These are phyloP conservation scores for Mrakia gelida DNA, from an alignment of 768 basidiomycete species.

Conservation along the genomic window DNA sequence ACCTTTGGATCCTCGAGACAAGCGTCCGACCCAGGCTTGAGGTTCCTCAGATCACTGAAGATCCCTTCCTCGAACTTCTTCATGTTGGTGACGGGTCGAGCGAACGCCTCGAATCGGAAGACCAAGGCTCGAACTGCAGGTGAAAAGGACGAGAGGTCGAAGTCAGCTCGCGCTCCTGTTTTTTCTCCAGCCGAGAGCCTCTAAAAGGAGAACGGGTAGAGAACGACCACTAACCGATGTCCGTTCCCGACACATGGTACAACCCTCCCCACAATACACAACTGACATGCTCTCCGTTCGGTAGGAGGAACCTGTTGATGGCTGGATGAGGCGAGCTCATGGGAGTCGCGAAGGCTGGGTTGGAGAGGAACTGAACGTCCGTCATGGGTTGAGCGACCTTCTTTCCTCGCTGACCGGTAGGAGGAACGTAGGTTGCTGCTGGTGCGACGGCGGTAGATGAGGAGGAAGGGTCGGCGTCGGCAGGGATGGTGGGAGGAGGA, in stretches of 20 bases:
- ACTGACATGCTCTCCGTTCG: constrained; percentile 75
- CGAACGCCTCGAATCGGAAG: constrained; percentile 90
- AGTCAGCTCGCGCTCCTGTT: not conserved
- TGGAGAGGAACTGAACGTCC: constrained; percentile 22
- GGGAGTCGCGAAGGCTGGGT: constrained; percentile 42
- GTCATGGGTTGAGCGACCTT: not conserved
- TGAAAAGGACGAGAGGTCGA: not conserved
- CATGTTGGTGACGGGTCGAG: constrained; percentile 81
- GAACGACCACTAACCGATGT: constrained; percentile 55
- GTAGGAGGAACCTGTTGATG: constrained; percentile 80
- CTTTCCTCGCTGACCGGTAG: not conserved
- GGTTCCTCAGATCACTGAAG: constrained; percentile 84
- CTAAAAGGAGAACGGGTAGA: not conserved
- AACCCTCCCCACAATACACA: constrained; percentile 89
- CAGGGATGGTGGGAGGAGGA: constrained; percentile 20
- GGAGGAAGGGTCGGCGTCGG: constrained; percentile 1
- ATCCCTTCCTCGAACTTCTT: constrained; percentile 98
- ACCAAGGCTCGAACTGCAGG: constrained; percentile 71
- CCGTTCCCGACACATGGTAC: constrained; percentile 93
- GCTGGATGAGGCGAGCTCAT: constrained; percentile 56
- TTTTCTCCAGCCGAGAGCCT: not conserved
- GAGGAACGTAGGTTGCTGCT: not conserved
- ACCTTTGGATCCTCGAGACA: constrained; percentile 96
- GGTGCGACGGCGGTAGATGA: not conserved
- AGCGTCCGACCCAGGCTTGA: constrained; percentile 89